These are phyloP conservation scores for Prunus mira DNA, from an alignment of 306 rosid species.

Conservation along the genomic window DNA sequence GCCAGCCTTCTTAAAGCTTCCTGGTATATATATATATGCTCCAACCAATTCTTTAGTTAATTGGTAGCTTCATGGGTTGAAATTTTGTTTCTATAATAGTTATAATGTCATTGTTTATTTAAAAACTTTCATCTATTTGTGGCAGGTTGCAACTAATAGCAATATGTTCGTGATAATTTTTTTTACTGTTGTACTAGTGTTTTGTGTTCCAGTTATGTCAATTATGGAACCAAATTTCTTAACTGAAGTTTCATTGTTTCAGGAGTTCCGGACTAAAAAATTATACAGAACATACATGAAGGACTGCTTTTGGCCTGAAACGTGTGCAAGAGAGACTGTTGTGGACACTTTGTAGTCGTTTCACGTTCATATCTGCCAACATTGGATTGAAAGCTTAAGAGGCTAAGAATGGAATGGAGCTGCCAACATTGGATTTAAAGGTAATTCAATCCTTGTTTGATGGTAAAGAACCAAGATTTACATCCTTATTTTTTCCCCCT, in stretches of 20 bases:
- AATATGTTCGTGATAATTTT: not conserved
- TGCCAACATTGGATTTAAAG: not conserved
- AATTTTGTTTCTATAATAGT: not conserved
- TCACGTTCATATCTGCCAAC: not conserved
- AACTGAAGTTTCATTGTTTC: not conserved
- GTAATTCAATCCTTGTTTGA: not conserved
- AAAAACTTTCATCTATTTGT: not conserved
- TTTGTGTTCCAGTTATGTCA: not conserved
- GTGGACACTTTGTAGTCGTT: not conserved
- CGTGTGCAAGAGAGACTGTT: not conserved
- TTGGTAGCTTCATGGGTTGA: not conserved
- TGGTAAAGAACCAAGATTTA: conserved; percentile 1
- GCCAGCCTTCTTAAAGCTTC: not conserved
- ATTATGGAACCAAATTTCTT: not conserved
- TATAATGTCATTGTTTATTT: too few relatives aligned
- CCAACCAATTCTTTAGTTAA: not conserved
- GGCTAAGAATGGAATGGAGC: conserved; percentile 6
- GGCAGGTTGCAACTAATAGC: not conserved
- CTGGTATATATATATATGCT: not conserved
- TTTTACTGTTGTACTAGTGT: not conserved
- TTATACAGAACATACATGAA: not conserved
- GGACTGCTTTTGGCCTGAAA: conserved; percentile 2
- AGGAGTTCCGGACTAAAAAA: not conserved
- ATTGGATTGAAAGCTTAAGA: not conserved
- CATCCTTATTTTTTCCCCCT: not conserved